Percentiles rank a stretch among this genome's conserved stretches.
Evolutionary conservation across 768 basidiomycete species (phyloP).

Genomic region (Psilocybe azurescens): DNA sequence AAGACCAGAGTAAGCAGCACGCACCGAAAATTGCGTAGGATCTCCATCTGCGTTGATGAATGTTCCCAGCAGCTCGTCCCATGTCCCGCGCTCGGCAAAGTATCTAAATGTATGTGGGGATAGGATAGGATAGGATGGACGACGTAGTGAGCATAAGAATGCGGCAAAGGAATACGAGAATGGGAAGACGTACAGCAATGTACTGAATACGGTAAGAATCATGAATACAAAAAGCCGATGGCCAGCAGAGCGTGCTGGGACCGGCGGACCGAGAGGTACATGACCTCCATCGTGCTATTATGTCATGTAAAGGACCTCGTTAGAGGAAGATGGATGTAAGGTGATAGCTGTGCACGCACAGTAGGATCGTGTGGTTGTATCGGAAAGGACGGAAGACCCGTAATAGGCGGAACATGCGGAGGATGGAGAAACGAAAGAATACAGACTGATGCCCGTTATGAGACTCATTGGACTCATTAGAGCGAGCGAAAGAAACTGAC

Average conservation of each 20-base stretch:
- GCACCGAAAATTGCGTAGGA: slow-evolving; percentile 76
- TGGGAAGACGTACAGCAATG: slow-evolving; percentile 62
- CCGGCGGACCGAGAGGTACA: slow-evolving; percentile 87
- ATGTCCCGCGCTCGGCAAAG: slow-evolving; percentile 89
- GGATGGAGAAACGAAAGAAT: slow-evolving; percentile 88
- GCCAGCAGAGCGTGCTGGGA: slow-evolving; percentile 88
- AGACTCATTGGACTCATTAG: background rate
- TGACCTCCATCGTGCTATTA: slow-evolving; percentile 83
- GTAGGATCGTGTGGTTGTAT: slow-evolving; percentile 80
- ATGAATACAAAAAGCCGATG: slow-evolving; percentile 89
- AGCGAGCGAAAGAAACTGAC: slow-evolving; percentile 38
- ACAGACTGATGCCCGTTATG: slow-evolving; percentile 57
- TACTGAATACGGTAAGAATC: slow-evolving; percentile 88
- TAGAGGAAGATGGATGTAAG: background rate
- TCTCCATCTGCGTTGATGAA: slow-evolving; percentile 90
- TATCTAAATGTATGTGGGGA: slow-evolving; percentile 50
- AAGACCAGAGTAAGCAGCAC: slow-evolving; percentile 22
- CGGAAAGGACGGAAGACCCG: slow-evolving; percentile 92
- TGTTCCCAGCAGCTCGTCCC: slow-evolving; percentile 80
- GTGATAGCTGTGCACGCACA: slow-evolving; percentile 50
- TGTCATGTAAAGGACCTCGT: background rate
- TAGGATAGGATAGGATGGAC: no score
- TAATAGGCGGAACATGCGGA: slow-evolving; percentile 87
- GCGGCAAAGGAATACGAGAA: background rate
- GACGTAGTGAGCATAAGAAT: background rate